Base-by-base conservation (phyloP, 345 rosid genomes). In the Ceriops decandra region DNA sequence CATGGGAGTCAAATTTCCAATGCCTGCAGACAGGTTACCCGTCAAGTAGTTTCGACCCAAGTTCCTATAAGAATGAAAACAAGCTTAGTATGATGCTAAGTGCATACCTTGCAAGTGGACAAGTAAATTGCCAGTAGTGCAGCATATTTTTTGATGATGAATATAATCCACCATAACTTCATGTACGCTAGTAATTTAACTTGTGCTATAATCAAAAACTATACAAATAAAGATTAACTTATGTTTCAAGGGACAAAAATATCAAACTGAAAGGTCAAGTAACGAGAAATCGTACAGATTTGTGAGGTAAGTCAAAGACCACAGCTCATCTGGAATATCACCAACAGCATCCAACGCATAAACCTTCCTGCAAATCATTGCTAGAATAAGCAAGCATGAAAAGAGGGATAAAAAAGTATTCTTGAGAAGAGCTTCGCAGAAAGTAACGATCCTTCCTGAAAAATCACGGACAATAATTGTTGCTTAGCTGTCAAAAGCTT, bases 21-120 rank as follows among this genome's bases (percentile, higher is more conserved):
- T 73, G 28, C 86, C 77, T 67, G 88, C 36, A 53, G 88, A 78
- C 60, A 86, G 71, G 15, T 71, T 75, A 69, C 98, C 96, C 5
- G 87, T 80, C 70, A 89, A 89, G 73, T 86, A 86, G 78, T 89
- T 92, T 31, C 82, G 51, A 60, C 74, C 78, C 52, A 89, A 27
- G 9, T 57, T 51, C 38, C 98, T 89, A 66, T 67, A 58, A 65
- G 30, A 62, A 28, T 6, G 27, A 20, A 52, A 47, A 47, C 63
- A 26, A 62, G 42, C 36, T 26, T 4, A 62, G 58, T 5, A 22
- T 1, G 15, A 22, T 22, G 24, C 24, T 22, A 3, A 54, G 27
- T 5, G 2, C 27, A 26, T 24, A 9, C 28, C 10, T 32, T 28
- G 30, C 30, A 28, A 28, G 30, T 28, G 30, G 30, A 28, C 30